phyloP scores from a whole-genome alignment of 1,284 basidiomycete genomes.

The Microbotryum silenes-acaulis region DNA sequence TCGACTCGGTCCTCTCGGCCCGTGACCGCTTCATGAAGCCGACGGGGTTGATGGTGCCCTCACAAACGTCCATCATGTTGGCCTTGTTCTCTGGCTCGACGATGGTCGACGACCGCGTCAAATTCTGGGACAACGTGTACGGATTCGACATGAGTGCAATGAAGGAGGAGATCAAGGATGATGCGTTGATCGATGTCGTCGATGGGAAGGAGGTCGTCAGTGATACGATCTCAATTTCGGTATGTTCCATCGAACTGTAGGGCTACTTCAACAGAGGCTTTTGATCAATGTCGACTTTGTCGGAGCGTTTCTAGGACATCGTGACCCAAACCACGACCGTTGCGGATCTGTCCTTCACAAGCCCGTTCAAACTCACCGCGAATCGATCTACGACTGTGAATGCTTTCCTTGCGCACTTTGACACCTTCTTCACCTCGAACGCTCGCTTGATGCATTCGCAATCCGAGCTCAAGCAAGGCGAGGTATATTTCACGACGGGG shows the following conservation, averaged over 20 bases:
- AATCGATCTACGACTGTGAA: conserved; percentile 60
- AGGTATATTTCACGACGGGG: conserved; percentile 84
- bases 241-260: conserved; percentile 36
- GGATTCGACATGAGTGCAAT: conserved; percentile 81
- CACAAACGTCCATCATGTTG: conserved; percentile 78
- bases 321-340: conserved; percentile 57
- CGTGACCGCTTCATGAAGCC: conserved; percentile 74
- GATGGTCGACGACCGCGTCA: conserved; percentile 68
- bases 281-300: background rate
- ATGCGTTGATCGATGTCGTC: conserved; percentile 74
- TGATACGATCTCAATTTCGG: conserved; percentile 61
- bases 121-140: conserved; percentile 87
- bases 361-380: conserved; percentile 61
- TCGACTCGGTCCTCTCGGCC: conserved; percentile 84
- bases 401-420: conserved; percentile 86
- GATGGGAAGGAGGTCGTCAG: conserved; percentile 62
- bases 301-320: conserved; percentile 53
- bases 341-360: conserved; percentile 68
- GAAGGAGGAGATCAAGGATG: conserved; percentile 60
- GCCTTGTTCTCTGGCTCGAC: conserved; percentile 68
- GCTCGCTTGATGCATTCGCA: conserved; percentile 37
- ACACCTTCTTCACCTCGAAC: conserved; percentile 73
- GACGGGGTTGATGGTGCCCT: conserved; percentile 79
- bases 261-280: no score
- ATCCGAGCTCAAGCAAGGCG: conserved; percentile 42